Conservation (phyloP, 75 land plant species). For the Pinus taeda region DNA sequence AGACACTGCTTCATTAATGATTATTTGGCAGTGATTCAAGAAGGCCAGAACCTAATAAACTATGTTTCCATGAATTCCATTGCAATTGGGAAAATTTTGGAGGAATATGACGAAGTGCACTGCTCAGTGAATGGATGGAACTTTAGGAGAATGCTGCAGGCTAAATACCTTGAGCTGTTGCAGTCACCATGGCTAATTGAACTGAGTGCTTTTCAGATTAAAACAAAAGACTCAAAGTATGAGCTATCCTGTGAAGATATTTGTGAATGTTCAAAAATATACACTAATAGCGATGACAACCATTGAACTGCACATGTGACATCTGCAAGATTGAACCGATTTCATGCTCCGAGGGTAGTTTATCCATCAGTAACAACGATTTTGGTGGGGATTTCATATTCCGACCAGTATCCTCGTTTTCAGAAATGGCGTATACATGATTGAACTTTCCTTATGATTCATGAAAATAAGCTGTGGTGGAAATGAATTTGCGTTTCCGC, state of each 20-base stretch:
- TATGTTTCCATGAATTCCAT: slow-evolving; percentile 79
- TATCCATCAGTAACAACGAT: no score
- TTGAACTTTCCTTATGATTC: no score
- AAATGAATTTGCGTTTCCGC: no score
- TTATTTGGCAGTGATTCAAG: slow-evolving; percentile 41
- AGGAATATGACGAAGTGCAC: slow-evolving; percentile 93
- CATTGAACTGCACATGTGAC: no score
- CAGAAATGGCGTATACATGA: no score
- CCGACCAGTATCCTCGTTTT: no score
- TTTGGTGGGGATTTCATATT: no score
- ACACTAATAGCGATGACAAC: no score
- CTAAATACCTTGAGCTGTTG: slow-evolving; percentile 65
- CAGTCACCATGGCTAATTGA: slow-evolving; percentile 89
- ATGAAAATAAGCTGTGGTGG: no score
- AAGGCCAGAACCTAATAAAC: slow-evolving; percentile 63
- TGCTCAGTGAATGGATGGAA: slow-evolving; percentile 58
- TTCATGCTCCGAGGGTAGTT: no score
- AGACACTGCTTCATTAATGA: slow-evolving; percentile 39
- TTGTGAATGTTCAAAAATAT: slow-evolving; percentile 39
- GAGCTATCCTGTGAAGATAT: slow-evolving; percentile 15
- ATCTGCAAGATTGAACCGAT: no score
- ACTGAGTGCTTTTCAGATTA: slow-evolving; percentile 72
- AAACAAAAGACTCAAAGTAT: slow-evolving; percentile 29
- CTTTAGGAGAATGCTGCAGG: slow-evolving; percentile 56
- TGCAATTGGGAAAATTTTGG: slow-evolving; percentile 78